Evolutionary conservation across 495 filamentous ascomycete species (phyloP).

Genomic region (Penicillium steckii): DNA sequence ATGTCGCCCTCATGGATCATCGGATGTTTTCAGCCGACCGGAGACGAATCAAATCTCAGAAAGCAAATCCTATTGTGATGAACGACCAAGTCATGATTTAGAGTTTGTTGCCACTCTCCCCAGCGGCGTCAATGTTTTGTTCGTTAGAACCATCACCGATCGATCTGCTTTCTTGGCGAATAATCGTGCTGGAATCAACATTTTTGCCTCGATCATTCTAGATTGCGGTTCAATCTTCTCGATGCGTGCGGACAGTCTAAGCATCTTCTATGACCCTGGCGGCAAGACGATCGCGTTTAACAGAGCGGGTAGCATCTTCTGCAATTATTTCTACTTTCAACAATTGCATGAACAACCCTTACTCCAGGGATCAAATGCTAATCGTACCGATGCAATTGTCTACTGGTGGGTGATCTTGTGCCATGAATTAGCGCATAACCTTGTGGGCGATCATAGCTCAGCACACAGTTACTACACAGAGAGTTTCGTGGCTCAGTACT

Average conservation of each 20-base stretch:
- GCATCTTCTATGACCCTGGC: slow-evolving; percentile 82
- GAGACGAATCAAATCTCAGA: slow-evolving; percentile 75
- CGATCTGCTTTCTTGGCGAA: slow-evolving; percentile 57
- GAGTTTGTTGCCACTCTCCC: slow-evolving; percentile 67
- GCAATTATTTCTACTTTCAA: slow-evolving; percentile 85
- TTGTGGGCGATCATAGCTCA: slow-evolving; percentile 74
- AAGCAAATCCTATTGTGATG: slow-evolving; percentile 85
- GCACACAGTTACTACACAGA: slow-evolving; percentile 81
- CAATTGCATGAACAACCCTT: slow-evolving; percentile 64
- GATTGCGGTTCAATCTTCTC: slow-evolving; percentile 71
- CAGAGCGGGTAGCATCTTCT: slow-evolving; percentile 79
- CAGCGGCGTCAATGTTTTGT: slow-evolving; percentile 70
- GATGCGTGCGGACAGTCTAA: slow-evolving; percentile 58
- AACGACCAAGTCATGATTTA: slow-evolving; percentile 76
- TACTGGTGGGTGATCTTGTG: slow-evolving; percentile 94
- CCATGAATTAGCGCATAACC: slow-evolving; percentile 93
- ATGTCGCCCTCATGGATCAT: slow-evolving; percentile 75
- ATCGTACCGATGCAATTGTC: slow-evolving; percentile 62
- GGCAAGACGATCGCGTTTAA: slow-evolving; percentile 94
- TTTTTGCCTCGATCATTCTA: slow-evolving; percentile 68
- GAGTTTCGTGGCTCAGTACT: slow-evolving; percentile 52
- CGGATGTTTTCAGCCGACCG: slow-evolving; percentile 66
- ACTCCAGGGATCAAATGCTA: slow-evolving; percentile 36
- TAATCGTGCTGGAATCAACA: slow-evolving; percentile 61
- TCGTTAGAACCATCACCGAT: slow-evolving; percentile 54